phyloP scores from a whole-genome alignment of 176 grass and related monocot species.

The sorghum (Sorghum bicolor) region Sorghum_bicolor_NCBIv3 NC_012878.2:46331001-46331500 shows the following conservation, averaged over 20 bases:
- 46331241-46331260: conserved; percentile 62
- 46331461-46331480: conserved; percentile 41
- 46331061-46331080: conserved; percentile 57
- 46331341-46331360: conserved; percentile 16
- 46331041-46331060: conserved; percentile 53
- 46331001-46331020: conserved; percentile 65
- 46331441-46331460: conserved; percentile 31
- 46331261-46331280: conserved; percentile 11
- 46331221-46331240: conserved; percentile 57
- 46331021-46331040: conserved; percentile 51
- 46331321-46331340: neutral
- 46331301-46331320: neutral
- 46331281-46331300: neutral
- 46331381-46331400: neutral
- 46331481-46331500: conserved; percentile 22
- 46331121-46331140: neutral
- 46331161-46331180: neutral
- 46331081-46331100: conserved; percentile 56
- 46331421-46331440: conserved; percentile 51
- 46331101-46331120: neutral
- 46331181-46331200: conserved; percentile 66
- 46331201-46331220: conserved; percentile 62
- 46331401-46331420: conserved; percentile 12
- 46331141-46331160: neutral
- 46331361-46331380: neutral